phyloP scores from a whole-genome alignment of 495 filamentous ascomycete genomes.

The Xylaria venustula region DNA sequence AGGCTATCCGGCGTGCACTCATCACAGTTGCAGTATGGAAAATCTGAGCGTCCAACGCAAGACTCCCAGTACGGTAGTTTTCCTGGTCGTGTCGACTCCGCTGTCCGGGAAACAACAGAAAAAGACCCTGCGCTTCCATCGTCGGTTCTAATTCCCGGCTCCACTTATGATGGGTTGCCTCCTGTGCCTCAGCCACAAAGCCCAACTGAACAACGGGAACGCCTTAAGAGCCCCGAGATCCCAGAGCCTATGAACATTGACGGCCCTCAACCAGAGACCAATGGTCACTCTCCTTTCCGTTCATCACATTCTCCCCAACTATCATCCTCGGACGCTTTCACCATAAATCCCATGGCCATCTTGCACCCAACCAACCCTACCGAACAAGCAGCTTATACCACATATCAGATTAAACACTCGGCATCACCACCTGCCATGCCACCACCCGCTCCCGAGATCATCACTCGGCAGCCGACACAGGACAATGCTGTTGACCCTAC shows the following conservation, averaged over 20 bases:
- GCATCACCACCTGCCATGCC: constrained; percentile 26
- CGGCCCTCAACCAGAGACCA: constrained; percentile 14
- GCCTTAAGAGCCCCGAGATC: constrained; percentile 34
- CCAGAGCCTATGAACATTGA: constrained; percentile 32
- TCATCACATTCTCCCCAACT: constrained; percentile 29
- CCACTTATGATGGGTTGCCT: constrained; percentile 31
- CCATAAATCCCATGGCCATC: constrained; percentile 42
- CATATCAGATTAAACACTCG: constrained; percentile 41
- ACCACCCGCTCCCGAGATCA: constrained; percentile 19
- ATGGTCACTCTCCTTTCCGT: constrained; percentile 21
- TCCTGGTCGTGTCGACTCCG: constrained; percentile 22
- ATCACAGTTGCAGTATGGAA: constrained; percentile 14
- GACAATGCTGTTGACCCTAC: constrained; percentile 5
- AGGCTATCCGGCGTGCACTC: constrained; percentile 16
- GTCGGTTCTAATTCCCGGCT: constrained; percentile 24
- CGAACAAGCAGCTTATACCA: constrained; percentile 43
- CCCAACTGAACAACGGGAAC: constrained; percentile 24
- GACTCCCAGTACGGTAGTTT: constrained; percentile 27
- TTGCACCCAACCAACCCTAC: constrained; percentile 43
- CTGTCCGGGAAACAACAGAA: constrained; percentile 27
- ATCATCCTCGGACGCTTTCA: constrained; percentile 25
- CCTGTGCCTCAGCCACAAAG: constrained; percentile 31
- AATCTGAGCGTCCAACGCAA: constrained; percentile 15
- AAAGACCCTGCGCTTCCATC: constrained; percentile 29
- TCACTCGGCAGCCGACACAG: constrained; percentile 22